Conservation (phyloP, 1,284 basidiomycete species). For the Boletus mariae region DNA sequence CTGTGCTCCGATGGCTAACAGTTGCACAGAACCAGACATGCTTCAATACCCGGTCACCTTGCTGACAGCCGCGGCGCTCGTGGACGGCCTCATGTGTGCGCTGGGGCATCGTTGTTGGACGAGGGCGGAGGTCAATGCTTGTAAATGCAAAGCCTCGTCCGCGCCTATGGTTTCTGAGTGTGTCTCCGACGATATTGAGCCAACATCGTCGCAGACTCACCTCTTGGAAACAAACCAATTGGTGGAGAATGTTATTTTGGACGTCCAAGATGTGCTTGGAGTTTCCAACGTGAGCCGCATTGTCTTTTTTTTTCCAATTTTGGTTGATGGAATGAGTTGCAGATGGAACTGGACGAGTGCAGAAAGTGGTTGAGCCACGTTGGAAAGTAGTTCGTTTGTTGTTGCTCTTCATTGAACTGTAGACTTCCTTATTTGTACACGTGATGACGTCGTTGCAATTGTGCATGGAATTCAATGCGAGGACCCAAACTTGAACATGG, state of each 20-base stretch:
- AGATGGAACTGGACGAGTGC: constrained; percentile 29
- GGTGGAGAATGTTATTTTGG: constrained; percentile 40
- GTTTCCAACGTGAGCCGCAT: constrained; percentile 40
- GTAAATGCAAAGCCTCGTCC: constrained; percentile 7
- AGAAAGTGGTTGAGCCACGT: constrained; percentile 20
- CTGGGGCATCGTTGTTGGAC: constrained; percentile 29
- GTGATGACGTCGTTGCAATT: background rate
- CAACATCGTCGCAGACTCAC: constrained; percentile 5
- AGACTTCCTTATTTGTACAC: background rate
- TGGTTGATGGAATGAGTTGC: constrained; percentile 1
- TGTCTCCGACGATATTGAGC: constrained; percentile 4
- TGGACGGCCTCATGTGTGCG: constrained; percentile 40
- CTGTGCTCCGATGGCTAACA: background rate
- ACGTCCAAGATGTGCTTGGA: constrained; percentile 42
- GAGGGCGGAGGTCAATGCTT: constrained; percentile 14
- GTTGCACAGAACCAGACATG: constrained; percentile 44
- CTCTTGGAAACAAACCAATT: constrained; percentile 33
- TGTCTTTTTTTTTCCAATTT: background rate
- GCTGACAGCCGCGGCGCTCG: constrained; percentile 47
- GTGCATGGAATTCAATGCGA: too few relatives aligned
- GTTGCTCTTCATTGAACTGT: too few relatives aligned
- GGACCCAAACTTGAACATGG: too few relatives aligned
- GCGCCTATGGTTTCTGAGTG: background rate
- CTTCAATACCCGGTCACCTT: constrained; percentile 48
- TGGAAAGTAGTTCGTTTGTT: background rate